A percentile compares a stretch with the other conserved stretches of the same genome.
Conservation (phyloP, 768 basidiomycete genomes). For the Tulasnella calospora region DNA sequence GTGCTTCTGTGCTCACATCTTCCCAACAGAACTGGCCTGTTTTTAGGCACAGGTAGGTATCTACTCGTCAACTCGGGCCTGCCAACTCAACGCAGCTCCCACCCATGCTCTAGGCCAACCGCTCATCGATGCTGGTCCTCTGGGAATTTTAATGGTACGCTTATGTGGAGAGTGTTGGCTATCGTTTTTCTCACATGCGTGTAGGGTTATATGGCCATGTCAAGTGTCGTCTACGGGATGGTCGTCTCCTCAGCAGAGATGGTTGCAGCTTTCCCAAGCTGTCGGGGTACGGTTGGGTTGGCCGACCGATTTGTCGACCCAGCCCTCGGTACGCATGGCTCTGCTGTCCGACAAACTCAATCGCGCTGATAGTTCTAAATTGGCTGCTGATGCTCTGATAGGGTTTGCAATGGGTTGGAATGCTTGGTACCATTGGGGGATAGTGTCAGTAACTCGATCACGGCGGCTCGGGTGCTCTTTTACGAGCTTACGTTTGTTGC, state of each 20-base stretch:
- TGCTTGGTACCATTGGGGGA: constrained; percentile 21
- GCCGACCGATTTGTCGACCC: constrained; percentile 23
- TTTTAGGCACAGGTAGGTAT: constrained; percentile 6
- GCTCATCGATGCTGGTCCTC: constrained; percentile 1
- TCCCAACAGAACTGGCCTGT: constrained; percentile 10
- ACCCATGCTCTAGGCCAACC: not conserved
- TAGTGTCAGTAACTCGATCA: constrained; percentile 9
- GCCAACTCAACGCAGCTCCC: not conserved
- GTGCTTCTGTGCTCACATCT: not conserved
- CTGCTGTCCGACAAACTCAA: not conserved
- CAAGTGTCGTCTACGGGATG: constrained; percentile 8
- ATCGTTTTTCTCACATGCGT: not conserved
- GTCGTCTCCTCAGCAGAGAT: constrained; percentile 19
- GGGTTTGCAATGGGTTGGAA: constrained; percentile 25
- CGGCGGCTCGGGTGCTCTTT: not conserved
- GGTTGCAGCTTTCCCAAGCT: constrained; percentile 11
- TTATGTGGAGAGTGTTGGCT: too few relatives aligned
- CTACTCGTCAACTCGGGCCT: not conserved
- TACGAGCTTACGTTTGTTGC: not conserved
- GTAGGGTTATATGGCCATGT: constrained; percentile 18
- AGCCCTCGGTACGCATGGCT: not conserved
- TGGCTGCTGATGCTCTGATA: not conserved
- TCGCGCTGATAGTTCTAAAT: too few relatives aligned
- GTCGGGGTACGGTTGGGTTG: constrained; percentile 5
- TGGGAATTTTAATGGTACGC: not conserved